Evolutionary conservation across 768 basidiomycete species (phyloP).

Genomic region (Lanmaoa rubissima): DNA sequence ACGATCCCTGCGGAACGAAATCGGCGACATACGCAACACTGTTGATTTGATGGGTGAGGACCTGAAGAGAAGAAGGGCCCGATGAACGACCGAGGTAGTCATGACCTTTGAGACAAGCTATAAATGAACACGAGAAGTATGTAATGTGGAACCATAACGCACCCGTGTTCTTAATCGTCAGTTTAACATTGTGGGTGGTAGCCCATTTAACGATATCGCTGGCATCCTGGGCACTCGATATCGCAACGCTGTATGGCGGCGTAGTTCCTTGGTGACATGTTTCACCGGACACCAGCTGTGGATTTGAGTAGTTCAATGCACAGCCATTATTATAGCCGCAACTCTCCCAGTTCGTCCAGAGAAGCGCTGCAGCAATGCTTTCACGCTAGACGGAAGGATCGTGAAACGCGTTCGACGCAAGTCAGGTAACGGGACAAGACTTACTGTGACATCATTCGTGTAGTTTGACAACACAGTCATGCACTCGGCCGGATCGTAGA

Average conservation of each 20-base stretch:
- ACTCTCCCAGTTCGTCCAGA: conserved; percentile 23
- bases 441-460: conserved; percentile 6
- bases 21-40: conserved; percentile 3
- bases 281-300: conserved; percentile 11
- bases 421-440: neutral
- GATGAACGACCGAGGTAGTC: conserved; percentile 20
- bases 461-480: conserved; percentile 11
- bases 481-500: conserved; percentile 9
- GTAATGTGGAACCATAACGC: neutral
- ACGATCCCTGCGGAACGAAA: conserved; percentile 21
- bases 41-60: conserved; percentile 15
- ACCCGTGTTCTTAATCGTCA: conserved; percentile 25
- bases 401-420: too few relatives aligned
- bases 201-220: conserved; percentile 20
- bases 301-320: conserved; percentile 18
- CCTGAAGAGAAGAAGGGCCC: conserved; percentile 17
- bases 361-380: conserved; percentile 11
- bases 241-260: conserved; percentile 17
- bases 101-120: neutral
- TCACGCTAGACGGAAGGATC: conserved; percentile 8
- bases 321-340: conserved; percentile 16
- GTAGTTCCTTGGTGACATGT: conserved; percentile 13
- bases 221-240: conserved; percentile 16
- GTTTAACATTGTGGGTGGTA: conserved; percentile 7
- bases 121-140: neutral